These are phyloP conservation scores for Trichoderma reesei DNA, from an alignment of 495 filamentous ascomycete species.

Conservation along the genomic window DNA sequence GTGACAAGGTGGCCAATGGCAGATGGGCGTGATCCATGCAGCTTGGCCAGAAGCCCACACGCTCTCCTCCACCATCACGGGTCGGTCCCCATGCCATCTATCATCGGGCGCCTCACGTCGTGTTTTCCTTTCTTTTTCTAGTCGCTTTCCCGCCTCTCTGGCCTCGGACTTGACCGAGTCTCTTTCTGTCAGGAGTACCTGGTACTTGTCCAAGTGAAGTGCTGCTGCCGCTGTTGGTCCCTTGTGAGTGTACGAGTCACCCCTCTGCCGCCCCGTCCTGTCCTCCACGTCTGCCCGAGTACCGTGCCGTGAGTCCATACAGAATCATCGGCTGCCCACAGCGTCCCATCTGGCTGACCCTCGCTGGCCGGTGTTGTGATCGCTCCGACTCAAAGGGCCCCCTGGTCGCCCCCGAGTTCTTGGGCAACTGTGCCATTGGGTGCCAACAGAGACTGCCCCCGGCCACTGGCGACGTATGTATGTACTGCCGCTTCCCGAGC, in stretches of 20 bases:
- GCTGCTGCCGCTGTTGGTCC: too few species aligned
- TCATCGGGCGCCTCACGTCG: not conserved
- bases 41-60: not conserved
- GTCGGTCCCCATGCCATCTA: not conserved
- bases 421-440: slow-evolving; percentile 8
- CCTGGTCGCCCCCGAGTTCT: slow-evolving; percentile 5
- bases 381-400: not conserved
- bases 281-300: too few species aligned
- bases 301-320: too few species aligned
- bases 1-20: not conserved
- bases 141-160: too few species aligned
- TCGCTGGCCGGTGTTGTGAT: not conserved
- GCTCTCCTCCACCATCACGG: not conserved
- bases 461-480: slow-evolving; percentile 1
- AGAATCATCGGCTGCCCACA: too few species aligned
- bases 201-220: too few species aligned
- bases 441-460: not conserved
- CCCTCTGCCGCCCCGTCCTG: too few species aligned
- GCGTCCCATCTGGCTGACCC: not conserved
- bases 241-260: too few species aligned
- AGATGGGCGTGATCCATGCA: not conserved
- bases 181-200: too few species aligned
- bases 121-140: not conserved
- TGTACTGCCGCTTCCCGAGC: not conserved
- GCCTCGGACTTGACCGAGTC: too few species aligned